Evolutionary conservation across 345 rosid species (phyloP), one percentile per base, ranked within the genome.

Genomic region (Microthlaspi erraticum): DNA sequence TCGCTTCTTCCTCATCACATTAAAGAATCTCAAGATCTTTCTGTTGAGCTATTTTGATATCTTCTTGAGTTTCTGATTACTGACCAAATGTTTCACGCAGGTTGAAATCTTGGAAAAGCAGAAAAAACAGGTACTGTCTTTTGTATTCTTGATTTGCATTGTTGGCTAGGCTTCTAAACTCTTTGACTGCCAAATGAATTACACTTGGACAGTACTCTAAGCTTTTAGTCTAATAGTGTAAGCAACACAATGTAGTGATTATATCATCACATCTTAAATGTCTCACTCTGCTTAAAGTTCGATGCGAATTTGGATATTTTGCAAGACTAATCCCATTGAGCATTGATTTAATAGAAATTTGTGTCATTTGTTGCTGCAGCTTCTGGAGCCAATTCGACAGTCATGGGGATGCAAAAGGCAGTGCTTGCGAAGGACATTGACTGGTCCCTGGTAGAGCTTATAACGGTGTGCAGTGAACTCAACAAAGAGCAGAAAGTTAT

Each of bases 381-480:
- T 81, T 50, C 41, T 77, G 10, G 90, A 90, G 82, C 74, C 69
- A 14, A 51, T 80, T 78, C 82, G 56, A 20, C 78, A 65, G 79
- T 80, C 85, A 65, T 71, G 83, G 83, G 86, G 91, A 68, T 77
- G 79, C 49, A 87, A 88, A 78, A 83, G 81, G 72, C 86, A 76
- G 42, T 82, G 97, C 83, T 77, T 94, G 86, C 83, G 92, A 70
- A 82, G 99, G 84, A 88, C 99, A 37, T 73, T 81, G 78, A 77
- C 98, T 0, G 96, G 97, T 66, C 98, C 98, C 4, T 92, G 97
- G 98, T 92, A 85, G 81, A 69, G 70, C 55, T 55, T 60, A 55
- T 60, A 8, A 29, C 13, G 34, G 54, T 18, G 33, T 36, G 42
- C 26, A 48, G 42, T 29, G 49, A 63, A 70, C 49, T 70, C 61